phyloP scores from a whole-genome alignment of 768 basidiomycete genomes.

The Sarcodon aspratus region DNA sequence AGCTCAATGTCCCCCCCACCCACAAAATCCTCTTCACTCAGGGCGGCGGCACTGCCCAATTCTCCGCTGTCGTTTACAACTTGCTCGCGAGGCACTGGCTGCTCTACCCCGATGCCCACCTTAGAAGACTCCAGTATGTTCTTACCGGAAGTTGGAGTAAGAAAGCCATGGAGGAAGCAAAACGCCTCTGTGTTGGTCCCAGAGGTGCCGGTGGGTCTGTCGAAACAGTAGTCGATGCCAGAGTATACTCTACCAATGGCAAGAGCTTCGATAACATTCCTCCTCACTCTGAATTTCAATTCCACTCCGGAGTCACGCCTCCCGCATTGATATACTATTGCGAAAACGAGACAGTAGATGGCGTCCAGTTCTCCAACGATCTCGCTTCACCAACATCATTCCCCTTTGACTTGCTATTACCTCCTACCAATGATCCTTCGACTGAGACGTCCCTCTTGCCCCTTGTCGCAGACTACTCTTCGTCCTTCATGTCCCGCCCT shows the following conservation, averaged over 20 bases:
- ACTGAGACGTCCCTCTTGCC: slow-evolving; percentile 34
- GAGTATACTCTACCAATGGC: slow-evolving; percentile 46
- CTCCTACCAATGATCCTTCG: too few relatives aligned
- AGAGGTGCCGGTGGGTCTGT: slow-evolving; percentile 32
- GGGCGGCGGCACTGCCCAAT: slow-evolving; percentile 88
- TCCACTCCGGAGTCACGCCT: slow-evolving; percentile 18
- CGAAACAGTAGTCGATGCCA: slow-evolving; percentile 64
- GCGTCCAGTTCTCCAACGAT: slow-evolving; percentile 73
- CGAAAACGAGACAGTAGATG: slow-evolving; percentile 98
- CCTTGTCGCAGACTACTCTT: slow-evolving; percentile 91
- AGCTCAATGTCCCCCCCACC: slow-evolving; percentile 72
- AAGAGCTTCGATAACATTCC: slow-evolving; percentile 78
- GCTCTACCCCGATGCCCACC: slow-evolving; percentile 42
- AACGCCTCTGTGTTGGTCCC: slow-evolving; percentile 30
- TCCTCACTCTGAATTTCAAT: slow-evolving; percentile 54
- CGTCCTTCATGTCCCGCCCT: slow-evolving; percentile 91
- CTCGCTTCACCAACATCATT: slow-evolving; percentile 48
- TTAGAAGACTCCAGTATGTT: slow-evolving; percentile 77
- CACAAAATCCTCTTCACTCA: slow-evolving; percentile 89
- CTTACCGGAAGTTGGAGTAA: slow-evolving; percentile 90
- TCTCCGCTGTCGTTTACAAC: slow-evolving; percentile 88
- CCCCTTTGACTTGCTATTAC: slow-evolving; percentile 61
- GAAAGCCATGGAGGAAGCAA: slow-evolving; percentile 77
- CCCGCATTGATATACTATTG: slow-evolving; percentile 95
- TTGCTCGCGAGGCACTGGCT: slow-evolving; percentile 80